A percentile compares a stretch with the other conserved stretches of the same genome.
phyloP scores from a whole-genome alignment of 2,329 filamentous ascomycete species.

The Colletotrichum sp. region DNA sequence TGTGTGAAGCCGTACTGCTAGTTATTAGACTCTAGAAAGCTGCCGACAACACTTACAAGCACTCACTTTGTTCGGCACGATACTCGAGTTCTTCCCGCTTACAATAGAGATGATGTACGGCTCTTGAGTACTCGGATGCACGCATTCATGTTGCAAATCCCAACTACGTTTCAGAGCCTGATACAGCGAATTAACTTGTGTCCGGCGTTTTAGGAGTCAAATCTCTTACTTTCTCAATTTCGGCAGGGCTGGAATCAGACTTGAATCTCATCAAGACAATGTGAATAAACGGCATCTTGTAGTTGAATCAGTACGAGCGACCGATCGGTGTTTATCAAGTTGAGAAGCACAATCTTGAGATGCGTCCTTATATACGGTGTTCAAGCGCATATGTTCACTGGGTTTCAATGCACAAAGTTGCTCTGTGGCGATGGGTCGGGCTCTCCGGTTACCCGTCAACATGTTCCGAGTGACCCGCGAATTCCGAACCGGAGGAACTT shows the following conservation, averaged over 20 bases:
- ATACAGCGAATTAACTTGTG: neutral
- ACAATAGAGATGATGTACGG: neutral
- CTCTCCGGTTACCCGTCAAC: neutral
- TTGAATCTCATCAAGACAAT: neutral
- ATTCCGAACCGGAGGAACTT: neutral
- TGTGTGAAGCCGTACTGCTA: neutral
- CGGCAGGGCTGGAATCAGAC: neutral
- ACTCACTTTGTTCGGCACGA: neutral
- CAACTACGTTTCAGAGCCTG: neutral
- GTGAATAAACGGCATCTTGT: neutral
- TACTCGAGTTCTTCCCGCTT: neutral
- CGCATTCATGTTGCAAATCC: neutral
- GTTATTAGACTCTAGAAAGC: neutral
- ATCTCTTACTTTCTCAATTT: neutral
- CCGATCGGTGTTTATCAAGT: neutral
- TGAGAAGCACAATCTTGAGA: neutral
- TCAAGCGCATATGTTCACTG: neutral
- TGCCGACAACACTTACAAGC: neutral
- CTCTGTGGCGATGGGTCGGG: neutral
- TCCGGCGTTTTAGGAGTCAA: neutral
- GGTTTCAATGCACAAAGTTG: neutral
- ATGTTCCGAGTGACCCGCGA: neutral
- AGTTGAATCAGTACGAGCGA: neutral
- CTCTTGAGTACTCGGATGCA: neutral
- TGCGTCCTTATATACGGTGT: neutral